These are phyloP conservation scores for Melaleuca quinquenervia DNA, from an alignment of 345 rosid genomes.

Conservation along the genomic window DNA sequence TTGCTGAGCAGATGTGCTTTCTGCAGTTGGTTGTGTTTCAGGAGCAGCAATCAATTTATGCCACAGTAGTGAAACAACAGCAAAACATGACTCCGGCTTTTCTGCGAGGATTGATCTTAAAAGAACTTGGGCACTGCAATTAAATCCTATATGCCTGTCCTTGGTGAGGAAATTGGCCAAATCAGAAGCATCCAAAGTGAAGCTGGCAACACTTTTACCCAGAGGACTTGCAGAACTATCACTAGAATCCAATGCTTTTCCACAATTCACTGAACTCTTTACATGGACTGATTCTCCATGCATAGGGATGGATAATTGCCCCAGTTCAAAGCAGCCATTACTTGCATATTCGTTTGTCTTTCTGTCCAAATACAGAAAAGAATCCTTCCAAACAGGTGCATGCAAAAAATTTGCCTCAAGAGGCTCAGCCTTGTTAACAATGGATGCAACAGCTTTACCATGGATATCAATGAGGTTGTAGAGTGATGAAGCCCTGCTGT, in stretches of 20 bases:
- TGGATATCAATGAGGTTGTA: constrained; percentile 92
- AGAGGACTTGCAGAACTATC: constrained; percentile 40
- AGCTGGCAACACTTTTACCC: constrained; percentile 47
- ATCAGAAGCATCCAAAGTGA: constrained; percentile 86
- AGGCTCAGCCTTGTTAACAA: constrained; percentile 90
- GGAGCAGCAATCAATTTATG: constrained; percentile 86
- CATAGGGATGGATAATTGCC: constrained; percentile 22
- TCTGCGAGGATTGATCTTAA: constrained; percentile 74
- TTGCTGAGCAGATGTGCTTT: constrained; percentile 96
- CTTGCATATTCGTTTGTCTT: constrained; percentile 31
- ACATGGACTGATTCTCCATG: constrained; percentile 20
- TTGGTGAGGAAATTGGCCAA: constrained; percentile 87
- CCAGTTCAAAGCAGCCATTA: constrained; percentile 23
- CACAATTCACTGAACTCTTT: constrained; percentile 31
- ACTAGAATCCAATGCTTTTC: constrained; percentile 20
- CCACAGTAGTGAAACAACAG: constrained; percentile 92
- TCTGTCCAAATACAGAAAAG: constrained; percentile 21
- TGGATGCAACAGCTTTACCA: constrained; percentile 90
- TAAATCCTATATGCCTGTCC: constrained; percentile 85
- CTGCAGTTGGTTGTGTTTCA: constrained; percentile 78
- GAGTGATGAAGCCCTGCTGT: constrained; percentile 65
- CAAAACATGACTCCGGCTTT: constrained; percentile 90
- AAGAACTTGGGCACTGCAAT: constrained; percentile 72
- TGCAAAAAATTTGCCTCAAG: constrained; percentile 62
- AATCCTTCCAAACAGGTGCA: constrained; percentile 55